Evolutionary conservation across 2,329 filamentous ascomycete species (phyloP), one percentile per base, ranked within the genome.

Genomic region (Fusarium sp.): DNA sequence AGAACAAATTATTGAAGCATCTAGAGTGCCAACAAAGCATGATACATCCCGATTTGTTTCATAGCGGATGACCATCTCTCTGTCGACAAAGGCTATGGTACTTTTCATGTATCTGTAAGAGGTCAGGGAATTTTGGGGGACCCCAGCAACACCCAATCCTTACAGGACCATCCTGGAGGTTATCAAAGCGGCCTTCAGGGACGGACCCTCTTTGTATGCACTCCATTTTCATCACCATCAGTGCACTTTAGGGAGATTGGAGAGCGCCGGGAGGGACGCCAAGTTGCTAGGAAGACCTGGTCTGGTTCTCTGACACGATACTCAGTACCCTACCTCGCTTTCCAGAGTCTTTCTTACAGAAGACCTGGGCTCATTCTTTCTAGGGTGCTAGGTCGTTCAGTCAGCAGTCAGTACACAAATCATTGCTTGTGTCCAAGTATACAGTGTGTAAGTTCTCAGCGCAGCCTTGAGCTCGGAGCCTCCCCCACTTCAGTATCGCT

Each of bases 401-500:
- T 31, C 18, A 38, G 28, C 10, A 31, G 28, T 11, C 28, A 31
- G 58, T 58, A 71, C 51, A 60, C 58, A 55, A 68, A 45, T 57
- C 62, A 57, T 58, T 69, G 40, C 39, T 63, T 28, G 34, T 36
- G 31, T 10, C 38, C 33, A 66, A 40, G 70, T 74, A 74, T 62
- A 74, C 73, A 73, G 73, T 75, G 73, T 58, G 58, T 13, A 7
- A 22, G 28, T 38, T 34, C 59, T 59, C 58, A 75, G 73, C 73
- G 73, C 73, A 75, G 69, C 62, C 68, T 68, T 75, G 68, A 75
- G 73, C 68, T 74, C 68, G 63, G 63, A 46, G 57, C 53, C 44
- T 46, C 66, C 59, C 52, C 59, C 63, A 58, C 52, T 59, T 51
- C 42, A 53, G 58, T 59, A 50, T 61, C 55, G 56, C 66, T 50